A percentile compares a stretch with the other conserved stretches of the same genome.
Evolutionary conservation across 257 asterid genomes (phyloP).

Genomic region (Eustoma russellianum): DNA sequence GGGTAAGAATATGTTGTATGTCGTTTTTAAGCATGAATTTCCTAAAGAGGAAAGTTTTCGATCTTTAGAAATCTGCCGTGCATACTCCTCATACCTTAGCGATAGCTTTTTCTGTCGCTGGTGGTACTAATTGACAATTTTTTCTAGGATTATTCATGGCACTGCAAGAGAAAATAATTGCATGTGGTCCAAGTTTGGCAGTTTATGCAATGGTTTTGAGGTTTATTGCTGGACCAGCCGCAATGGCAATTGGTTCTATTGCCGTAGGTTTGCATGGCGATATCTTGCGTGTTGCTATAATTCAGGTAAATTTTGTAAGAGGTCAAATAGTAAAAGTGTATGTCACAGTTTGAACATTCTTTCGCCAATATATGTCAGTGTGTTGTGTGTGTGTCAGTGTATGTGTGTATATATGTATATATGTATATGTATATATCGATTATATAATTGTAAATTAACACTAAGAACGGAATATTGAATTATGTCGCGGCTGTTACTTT

Average conservation of each 20-base stretch:
- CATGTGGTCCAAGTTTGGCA: conserved; percentile 24
- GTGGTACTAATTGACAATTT: background rate
- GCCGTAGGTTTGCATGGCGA: conserved; percentile 28
- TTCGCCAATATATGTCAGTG: background rate
- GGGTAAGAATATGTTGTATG: conserved; percentile 10
- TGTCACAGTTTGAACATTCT: too few species aligned
- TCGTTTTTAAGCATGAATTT: too few species aligned
- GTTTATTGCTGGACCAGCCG: conserved; percentile 31
- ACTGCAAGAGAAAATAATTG: conserved; percentile 25
- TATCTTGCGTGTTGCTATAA: conserved; percentile 22
- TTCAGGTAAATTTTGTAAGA: conserved; percentile 19
- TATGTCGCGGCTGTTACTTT: too few species aligned
- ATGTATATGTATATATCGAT: too few species aligned
- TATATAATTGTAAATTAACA: too few species aligned
- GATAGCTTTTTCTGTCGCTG: too few species aligned
- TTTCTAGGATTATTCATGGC: conserved; percentile 32
- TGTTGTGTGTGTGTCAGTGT: too few species aligned
- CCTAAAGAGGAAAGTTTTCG: too few species aligned
- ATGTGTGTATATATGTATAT: background rate
- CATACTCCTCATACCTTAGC: too few species aligned
- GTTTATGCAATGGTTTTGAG: conserved; percentile 24
- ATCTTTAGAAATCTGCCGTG: too few species aligned
- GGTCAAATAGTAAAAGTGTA: too few species aligned
- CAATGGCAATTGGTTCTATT: conserved; percentile 31
- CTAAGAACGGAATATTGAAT: too few species aligned